These are phyloP conservation scores for Passiflora organensis DNA, from an alignment of 345 rosid species.

Conservation along the genomic window DNA sequence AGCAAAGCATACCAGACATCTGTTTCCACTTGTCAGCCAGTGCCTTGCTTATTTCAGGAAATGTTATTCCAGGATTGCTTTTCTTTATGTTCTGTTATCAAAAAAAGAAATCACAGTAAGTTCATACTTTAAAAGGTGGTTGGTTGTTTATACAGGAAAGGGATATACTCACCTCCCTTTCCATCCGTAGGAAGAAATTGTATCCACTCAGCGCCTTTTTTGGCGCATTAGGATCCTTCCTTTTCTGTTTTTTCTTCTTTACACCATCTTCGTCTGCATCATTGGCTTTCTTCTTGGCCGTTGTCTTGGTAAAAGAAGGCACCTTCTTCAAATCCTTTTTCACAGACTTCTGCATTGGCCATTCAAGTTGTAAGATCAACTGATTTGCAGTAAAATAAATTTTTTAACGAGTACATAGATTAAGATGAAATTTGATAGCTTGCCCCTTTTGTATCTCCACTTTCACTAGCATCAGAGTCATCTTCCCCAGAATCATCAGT, in stretches of 20 bases:
- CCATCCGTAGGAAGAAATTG: conserved; percentile 68
- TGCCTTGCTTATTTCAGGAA: conserved; percentile 52
- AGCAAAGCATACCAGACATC: conserved; percentile 49
- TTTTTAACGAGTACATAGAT: background rate
- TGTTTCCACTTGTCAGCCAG: conserved; percentile 81
- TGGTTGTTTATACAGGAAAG: background rate
- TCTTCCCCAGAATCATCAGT: conserved; percentile 96
- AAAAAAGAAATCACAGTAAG: background rate
- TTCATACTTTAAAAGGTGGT: background rate
- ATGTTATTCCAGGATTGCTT: conserved; percentile 66
- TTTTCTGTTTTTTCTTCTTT: conserved; percentile 73
- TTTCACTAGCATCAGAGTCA: conserved; percentile 60
- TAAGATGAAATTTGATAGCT: conserved; percentile 16
- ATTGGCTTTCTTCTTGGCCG: conserved; percentile 58
- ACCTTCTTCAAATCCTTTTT: conserved; percentile 70
- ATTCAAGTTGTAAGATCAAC: background rate
- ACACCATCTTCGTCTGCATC: conserved; percentile 63
- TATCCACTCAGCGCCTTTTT: conserved; percentile 73
- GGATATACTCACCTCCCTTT: conserved; percentile 65
- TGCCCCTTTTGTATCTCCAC: conserved; percentile 79
- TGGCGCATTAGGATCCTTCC: conserved; percentile 97
- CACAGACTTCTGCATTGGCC: conserved; percentile 49
- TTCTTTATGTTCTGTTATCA: conserved; percentile 63
- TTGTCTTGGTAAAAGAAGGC: conserved; percentile 51
- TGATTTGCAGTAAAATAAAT: background rate